A percentile compares a stretch with the other conserved stretches of the same genome.
Conservation (phyloP, 2,329 filamentous ascomycete genomes). For the Raffaelea arxii region DNA sequence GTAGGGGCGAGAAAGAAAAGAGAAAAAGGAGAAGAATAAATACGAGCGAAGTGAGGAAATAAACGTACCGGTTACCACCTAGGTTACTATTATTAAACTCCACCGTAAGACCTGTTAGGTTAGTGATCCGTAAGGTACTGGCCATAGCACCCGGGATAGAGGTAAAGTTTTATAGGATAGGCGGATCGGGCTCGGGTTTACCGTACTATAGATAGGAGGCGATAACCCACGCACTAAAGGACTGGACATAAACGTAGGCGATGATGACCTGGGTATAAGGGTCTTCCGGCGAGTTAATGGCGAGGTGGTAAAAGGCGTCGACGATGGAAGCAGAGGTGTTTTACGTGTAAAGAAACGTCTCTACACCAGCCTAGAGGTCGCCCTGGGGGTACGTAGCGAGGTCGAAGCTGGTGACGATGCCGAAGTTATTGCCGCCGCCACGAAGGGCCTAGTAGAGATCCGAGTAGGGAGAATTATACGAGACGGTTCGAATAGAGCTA, state of each 20-base stretch:
- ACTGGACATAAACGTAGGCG: slow-evolving; percentile 2
- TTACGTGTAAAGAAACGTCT: slow-evolving; percentile 21
- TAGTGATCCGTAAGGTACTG: neutral
- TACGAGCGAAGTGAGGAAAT: neutral
- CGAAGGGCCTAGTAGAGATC: slow-evolving; percentile 44
- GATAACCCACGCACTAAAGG: neutral
- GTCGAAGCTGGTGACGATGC: slow-evolving; percentile 36
- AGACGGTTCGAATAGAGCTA: neutral
- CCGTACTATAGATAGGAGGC: slow-evolving; percentile 2
- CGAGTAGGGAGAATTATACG: slow-evolving; percentile 17
- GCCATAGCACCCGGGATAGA: neutral
- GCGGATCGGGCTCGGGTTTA: neutral
- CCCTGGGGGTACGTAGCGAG: slow-evolving; percentile 30
- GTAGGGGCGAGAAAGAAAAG: too few species aligned
- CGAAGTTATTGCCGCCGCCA: slow-evolving; percentile 49
- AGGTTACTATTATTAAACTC: slow-evolving; percentile 4
- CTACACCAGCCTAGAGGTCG: slow-evolving; percentile 31
- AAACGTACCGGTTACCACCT: neutral
- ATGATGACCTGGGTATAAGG: slow-evolving; percentile 6
- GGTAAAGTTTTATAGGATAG: slow-evolving; percentile 4
- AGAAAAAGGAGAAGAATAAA: too few species aligned
- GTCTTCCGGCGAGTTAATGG: slow-evolving; percentile 17
- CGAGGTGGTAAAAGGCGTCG: slow-evolving; percentile 4
- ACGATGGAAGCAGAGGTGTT: slow-evolving; percentile 17
- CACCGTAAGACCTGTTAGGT: neutral